Percentiles rank a stretch among this genome's conserved stretches.
phyloP scores from a whole-genome alignment of 441 rosid genomes.

The Erysimum cheiri region DNA sequence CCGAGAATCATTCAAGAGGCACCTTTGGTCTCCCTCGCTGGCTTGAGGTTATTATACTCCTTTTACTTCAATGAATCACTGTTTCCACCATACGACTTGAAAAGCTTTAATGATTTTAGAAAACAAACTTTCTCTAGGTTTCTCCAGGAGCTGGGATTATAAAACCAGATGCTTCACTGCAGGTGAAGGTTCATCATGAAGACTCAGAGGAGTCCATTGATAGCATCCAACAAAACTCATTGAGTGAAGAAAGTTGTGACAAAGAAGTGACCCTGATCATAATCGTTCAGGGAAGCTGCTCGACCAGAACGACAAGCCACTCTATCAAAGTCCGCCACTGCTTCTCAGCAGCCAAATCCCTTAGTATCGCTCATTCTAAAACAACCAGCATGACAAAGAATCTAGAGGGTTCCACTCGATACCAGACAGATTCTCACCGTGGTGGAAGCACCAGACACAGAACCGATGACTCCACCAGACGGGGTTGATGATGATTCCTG shows the following conservation, averaged over 20 bases:
- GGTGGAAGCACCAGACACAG: constrained; percentile 40
- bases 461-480: constrained; percentile 33
- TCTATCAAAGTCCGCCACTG: constrained; percentile 66
- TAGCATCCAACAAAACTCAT: constrained; percentile 78
- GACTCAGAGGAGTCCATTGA: constrained; percentile 81
- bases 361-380: constrained; percentile 32
- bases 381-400: constrained; percentile 35
- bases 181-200: constrained; percentile 77
- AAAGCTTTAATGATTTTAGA: constrained; percentile 1
- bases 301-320: constrained; percentile 61
- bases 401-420: constrained; percentile 39
- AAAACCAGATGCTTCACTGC: constrained; percentile 64
- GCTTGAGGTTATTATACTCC: constrained; percentile 75
- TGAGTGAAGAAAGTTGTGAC: constrained; percentile 77
- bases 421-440: constrained; percentile 37
- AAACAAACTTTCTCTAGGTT: constrained; percentile 28
- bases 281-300: constrained; percentile 69
- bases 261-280: constrained; percentile 75
- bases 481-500: constrained; percentile 35
- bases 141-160: constrained; percentile 82
- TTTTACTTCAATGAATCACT: not conserved
- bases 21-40: constrained; percentile 84
- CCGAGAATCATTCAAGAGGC: constrained; percentile 65
- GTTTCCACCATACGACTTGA: not conserved
- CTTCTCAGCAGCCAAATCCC: constrained; percentile 67